A percentile compares a stretch with the other conserved stretches of the same genome.
phyloP scores from a whole-genome alignment of 129 eudicot species.

The Arctium minus region DNA sequence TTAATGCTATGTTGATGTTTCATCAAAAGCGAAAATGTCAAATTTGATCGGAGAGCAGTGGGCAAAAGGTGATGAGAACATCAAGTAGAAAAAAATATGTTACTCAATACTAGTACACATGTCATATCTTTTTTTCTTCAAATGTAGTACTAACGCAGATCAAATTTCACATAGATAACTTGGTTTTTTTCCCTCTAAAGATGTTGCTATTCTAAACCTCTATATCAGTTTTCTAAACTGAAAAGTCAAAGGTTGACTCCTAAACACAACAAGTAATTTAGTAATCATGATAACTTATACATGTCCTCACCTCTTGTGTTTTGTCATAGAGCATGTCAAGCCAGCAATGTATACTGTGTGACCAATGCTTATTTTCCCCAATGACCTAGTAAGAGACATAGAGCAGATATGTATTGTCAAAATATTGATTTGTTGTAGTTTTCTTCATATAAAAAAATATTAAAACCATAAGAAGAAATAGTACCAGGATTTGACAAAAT shows the following conservation, averaged over 20 bases:
- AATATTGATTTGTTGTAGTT: not conserved
- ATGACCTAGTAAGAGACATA: conserved; percentile 51
- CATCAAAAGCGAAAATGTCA: not conserved
- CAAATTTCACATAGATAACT: too few relatives aligned
- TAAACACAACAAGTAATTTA: too few relatives aligned
- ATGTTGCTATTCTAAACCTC: too few relatives aligned
- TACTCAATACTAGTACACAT: too few relatives aligned
- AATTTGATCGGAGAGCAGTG: too few relatives aligned
- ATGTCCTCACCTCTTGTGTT: conserved; percentile 48
- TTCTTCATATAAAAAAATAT: not conserved
- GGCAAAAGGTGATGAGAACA: too few relatives aligned
- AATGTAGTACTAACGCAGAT: too few relatives aligned
- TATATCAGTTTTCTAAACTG: too few relatives aligned
- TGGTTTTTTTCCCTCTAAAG: too few relatives aligned
- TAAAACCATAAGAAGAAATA: not conserved
- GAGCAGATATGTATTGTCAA: conserved; percentile 8
- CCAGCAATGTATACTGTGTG: conserved; percentile 79
- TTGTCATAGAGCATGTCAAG: conserved; percentile 59
- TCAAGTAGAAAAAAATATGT: too few relatives aligned
- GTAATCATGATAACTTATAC: not conserved
- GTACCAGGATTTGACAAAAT: conserved; percentile 71
- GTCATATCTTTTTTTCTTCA: too few relatives aligned
- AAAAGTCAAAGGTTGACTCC: too few relatives aligned
- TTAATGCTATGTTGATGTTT: not conserved
- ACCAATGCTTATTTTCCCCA: conserved; percentile 76